A percentile compares a stretch with the other conserved stretches of the same genome.
These are phyloP conservation scores for Forsythia suspensa DNA, from an alignment of 257 asterid species.

Conservation along the genomic window DNA sequence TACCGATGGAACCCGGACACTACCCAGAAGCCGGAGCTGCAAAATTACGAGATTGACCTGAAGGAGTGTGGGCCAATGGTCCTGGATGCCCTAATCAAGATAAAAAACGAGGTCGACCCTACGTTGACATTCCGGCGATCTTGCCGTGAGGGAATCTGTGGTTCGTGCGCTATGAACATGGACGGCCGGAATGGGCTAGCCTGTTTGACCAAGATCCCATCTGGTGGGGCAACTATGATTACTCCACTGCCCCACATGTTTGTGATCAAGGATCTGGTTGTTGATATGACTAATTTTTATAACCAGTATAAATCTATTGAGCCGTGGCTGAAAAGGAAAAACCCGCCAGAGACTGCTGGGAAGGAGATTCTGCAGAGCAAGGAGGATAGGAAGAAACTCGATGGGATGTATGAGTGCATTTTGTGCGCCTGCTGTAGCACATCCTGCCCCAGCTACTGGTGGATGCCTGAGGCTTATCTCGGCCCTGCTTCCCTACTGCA, in stretches of 20 bases:
- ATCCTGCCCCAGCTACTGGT: conserved; percentile 97
- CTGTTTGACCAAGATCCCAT: conserved; percentile 72
- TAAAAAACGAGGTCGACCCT: conserved; percentile 86
- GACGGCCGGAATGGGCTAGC: conserved; percentile 88
- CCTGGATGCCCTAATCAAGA: conserved; percentile 44
- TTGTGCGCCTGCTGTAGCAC: conserved; percentile 97
- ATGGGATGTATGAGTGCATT: conserved; percentile 97
- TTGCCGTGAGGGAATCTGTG: conserved; percentile 96
- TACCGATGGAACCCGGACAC: too few relatives aligned
- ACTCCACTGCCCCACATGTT: conserved; percentile 97
- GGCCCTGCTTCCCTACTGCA: conserved; percentile 99
- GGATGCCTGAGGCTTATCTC: conserved; percentile 96
- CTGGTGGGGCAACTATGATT: conserved; percentile 49
- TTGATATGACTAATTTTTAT: conserved; percentile 37
- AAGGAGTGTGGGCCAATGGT: too few relatives aligned
- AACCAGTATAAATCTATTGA: conserved; percentile 87
- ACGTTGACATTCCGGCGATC: conserved; percentile 89
- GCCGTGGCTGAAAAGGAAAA: conserved; percentile 96
- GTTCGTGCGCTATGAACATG: conserved; percentile 96
- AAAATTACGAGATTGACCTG: too few relatives aligned
- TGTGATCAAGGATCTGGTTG: conserved; percentile 93
- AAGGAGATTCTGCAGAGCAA: conserved; percentile 86
- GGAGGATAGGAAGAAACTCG: conserved; percentile 84
- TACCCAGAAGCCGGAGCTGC: too few relatives aligned
- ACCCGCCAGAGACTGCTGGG: conserved; percentile 54